These are phyloP conservation scores for Verbena officinalis DNA, from an alignment of 257 asterid genomes.

Conservation along the genomic window DNA sequence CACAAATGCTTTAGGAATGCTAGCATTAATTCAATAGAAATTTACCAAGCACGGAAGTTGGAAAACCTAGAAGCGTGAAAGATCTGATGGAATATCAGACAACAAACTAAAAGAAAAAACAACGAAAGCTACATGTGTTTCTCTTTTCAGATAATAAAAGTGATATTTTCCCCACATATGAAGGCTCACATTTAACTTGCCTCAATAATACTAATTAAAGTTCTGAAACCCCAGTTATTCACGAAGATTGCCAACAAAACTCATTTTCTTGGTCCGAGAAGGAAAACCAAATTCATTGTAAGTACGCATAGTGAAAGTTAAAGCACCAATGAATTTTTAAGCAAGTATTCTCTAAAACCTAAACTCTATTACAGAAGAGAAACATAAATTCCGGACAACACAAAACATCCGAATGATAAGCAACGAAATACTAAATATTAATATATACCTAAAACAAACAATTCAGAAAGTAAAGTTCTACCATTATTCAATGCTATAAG, in stretches of 20 bases:
- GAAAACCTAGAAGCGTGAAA: neutral
- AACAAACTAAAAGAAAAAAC: neutral
- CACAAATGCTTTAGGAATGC: neutral
- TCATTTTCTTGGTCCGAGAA: neutral
- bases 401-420: neutral
- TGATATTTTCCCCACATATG: neutral
- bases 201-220: constrained; percentile 3
- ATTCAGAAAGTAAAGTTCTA: constrained; percentile 13
- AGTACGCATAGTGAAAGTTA: constrained; percentile 8
- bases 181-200: constrained; percentile 6
- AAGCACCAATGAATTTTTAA: neutral
- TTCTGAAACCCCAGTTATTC: neutral
- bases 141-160: neutral
- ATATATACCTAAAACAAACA: constrained; percentile 7
- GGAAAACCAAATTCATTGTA: neutral
- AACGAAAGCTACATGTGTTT: neutral
- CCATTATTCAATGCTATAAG: constrained; percentile 20
- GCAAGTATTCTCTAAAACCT: neutral
- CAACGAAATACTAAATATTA: constrained; percentile 17
- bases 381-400: neutral
- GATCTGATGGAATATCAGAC: neutral
- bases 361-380: constrained; percentile 7
- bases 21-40: constrained; percentile 23
- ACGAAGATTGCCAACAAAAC: neutral
- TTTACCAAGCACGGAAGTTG: neutral